phyloP scores from a whole-genome alignment of 352 stramenopile genomes.

The Phytopythium litorale region DNA sequence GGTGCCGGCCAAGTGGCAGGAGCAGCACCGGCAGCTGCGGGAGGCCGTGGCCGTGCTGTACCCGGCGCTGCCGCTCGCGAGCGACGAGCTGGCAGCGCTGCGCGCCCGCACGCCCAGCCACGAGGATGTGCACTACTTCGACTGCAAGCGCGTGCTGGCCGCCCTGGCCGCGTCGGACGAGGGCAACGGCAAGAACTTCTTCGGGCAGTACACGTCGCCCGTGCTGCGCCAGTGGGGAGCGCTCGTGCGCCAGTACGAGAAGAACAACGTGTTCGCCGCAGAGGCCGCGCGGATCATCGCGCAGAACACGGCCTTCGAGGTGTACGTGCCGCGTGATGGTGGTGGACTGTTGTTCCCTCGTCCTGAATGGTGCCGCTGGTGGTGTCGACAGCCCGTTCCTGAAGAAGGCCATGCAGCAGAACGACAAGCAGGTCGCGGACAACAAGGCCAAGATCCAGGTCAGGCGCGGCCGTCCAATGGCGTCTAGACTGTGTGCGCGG shows the following conservation, averaged over 20 bases:
- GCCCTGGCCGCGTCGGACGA: constrained; percentile 62
- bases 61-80: constrained; percentile 37
- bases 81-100: constrained; percentile 44
- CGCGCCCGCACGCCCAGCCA: constrained; percentile 37
- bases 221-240: constrained; percentile 68
- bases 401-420: constrained; percentile 73
- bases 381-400: constrained; percentile 48
- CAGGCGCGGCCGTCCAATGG: too few relatives aligned
- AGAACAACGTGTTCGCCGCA: constrained; percentile 72
- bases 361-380: neutral
- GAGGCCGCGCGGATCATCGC: constrained; percentile 69
- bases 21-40: constrained; percentile 61
- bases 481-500: too few relatives aligned
- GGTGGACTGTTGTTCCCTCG: too few relatives aligned
- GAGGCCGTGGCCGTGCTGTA: constrained; percentile 54
- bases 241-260: constrained; percentile 70
- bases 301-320: constrained; percentile 76
- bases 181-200: constrained; percentile 63
- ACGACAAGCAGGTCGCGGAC: constrained; percentile 77
- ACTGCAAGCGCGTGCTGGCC: constrained; percentile 67
- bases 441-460: constrained; percentile 78
- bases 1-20: constrained; percentile 65
- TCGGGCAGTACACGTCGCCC: constrained; percentile 76
- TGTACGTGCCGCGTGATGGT: constrained; percentile 23
- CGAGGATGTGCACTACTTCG: constrained; percentile 70